A percentile compares a stretch with the other conserved stretches of the same genome.
These are phyloP conservation scores for Reticulascus tulasneorum DNA, from an alignment of 2,329 filamentous ascomycete genomes.

Conservation along the genomic window DNA sequence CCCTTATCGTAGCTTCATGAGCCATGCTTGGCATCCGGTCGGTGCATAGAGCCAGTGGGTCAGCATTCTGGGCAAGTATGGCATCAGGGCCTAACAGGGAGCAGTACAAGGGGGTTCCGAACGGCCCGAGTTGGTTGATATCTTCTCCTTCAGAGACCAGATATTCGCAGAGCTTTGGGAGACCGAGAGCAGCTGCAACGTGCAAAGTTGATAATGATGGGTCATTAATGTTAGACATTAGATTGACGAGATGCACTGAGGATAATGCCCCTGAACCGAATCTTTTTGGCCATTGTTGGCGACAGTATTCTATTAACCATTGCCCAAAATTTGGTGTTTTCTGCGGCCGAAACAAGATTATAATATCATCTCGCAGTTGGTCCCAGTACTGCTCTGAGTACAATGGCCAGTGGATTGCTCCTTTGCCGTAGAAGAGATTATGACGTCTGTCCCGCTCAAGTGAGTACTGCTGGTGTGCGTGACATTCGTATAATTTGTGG, in stretches of 20 bases:
- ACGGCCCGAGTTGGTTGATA: constrained; percentile 16
- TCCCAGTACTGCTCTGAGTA: constrained; percentile 24
- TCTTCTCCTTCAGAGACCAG: constrained; percentile 8
- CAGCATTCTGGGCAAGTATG: constrained; percentile 15
- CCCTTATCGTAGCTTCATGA: constrained; percentile 20
- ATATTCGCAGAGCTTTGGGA: constrained; percentile 23
- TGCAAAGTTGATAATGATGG: constrained; percentile 26
- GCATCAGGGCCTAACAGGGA: constrained; percentile 27
- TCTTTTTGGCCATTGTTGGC: constrained; percentile 21
- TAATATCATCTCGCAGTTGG: constrained; percentile 19
- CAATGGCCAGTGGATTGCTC: constrained; percentile 17
- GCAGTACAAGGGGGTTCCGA: constrained; percentile 29
- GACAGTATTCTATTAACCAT: constrained; percentile 31
- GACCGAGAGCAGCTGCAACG: constrained; percentile 27
- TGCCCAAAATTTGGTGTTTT: constrained; percentile 28
- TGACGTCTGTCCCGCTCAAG: not conserved
- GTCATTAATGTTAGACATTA: constrained; percentile 25
- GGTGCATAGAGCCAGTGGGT: constrained; percentile 1
- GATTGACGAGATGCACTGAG: constrained; percentile 18
- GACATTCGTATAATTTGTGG: not conserved
- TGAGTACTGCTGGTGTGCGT: not conserved
- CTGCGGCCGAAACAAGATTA: constrained; percentile 21
- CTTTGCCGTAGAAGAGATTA: constrained; percentile 3
- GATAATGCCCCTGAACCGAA: constrained; percentile 18
- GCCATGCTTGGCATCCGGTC: not conserved